These are phyloP conservation scores for Arabidopsis arenosa DNA, from an alignment of 345 rosid genomes.

Conservation along the genomic window DNA sequence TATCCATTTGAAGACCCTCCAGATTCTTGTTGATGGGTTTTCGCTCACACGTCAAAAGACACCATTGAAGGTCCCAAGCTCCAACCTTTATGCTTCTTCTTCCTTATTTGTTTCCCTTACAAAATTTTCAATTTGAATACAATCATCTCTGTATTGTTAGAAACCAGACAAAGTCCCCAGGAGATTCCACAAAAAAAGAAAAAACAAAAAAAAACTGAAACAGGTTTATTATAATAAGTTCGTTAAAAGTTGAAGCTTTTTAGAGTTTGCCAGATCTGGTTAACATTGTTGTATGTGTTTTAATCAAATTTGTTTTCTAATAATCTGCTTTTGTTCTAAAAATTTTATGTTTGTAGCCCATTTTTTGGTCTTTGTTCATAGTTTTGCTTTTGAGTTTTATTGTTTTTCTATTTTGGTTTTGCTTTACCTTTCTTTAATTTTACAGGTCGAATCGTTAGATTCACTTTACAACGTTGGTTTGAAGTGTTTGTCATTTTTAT, in stretches of 20 bases:
- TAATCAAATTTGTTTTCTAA: slow-evolving; percentile 24
- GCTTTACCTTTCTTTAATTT: background rate
- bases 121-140: slow-evolving; percentile 37
- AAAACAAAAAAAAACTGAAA: slow-evolving; percentile 18
- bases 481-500: slow-evolving; percentile 34
- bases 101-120: slow-evolving; percentile 37
- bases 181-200: background rate
- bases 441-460: slow-evolving; percentile 32
- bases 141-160: slow-evolving; percentile 43
- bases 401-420: background rate
- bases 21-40: slow-evolving; percentile 39
- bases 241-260: slow-evolving; percentile 38
- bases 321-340: slow-evolving; percentile 6
- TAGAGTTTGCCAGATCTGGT: slow-evolving; percentile 40
- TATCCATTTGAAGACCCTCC: slow-evolving; percentile 37
- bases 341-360: background rate
- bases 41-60: slow-evolving; percentile 34
- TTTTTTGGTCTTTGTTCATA: slow-evolving; percentile 36
- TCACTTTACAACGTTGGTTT: slow-evolving; percentile 35
- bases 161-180: slow-evolving; percentile 32
- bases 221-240: slow-evolving; percentile 43
- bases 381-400: background rate
- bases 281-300: slow-evolving; percentile 45
- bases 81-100: slow-evolving; percentile 35
- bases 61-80: slow-evolving; percentile 40